phyloP scores from a whole-genome alignment of 2,329 filamentous ascomycete genomes.

The Pestalotiopsis fici region DNA sequence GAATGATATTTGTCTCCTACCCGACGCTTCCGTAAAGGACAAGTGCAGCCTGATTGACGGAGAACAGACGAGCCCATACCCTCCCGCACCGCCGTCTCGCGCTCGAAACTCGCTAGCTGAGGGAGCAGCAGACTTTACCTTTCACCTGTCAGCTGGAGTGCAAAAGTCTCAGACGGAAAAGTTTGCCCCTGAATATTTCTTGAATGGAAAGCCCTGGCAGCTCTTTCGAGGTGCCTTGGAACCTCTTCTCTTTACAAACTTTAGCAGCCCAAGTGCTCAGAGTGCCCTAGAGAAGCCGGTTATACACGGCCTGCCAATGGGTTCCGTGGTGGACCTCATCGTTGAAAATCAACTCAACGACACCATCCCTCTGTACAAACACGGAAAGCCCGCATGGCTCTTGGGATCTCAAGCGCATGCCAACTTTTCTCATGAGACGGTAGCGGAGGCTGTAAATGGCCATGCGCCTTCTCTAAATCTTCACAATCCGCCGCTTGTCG shows the following conservation, averaged over 20 bases:
- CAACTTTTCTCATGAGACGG: slow-evolving; percentile 9
- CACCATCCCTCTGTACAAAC: slow-evolving; percentile 23
- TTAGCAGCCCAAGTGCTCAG: neutral
- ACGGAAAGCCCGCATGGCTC: slow-evolving; percentile 19
- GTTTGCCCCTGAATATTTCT: slow-evolving; percentile 9
- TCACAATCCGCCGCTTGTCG: slow-evolving; percentile 11
- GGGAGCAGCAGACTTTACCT: slow-evolving; percentile 12
- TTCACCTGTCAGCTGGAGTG: slow-evolving; percentile 10
- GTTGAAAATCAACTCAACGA: slow-evolving; percentile 12
- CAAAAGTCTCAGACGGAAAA: slow-evolving; percentile 9
- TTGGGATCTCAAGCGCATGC: slow-evolving; percentile 12
- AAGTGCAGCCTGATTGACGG: slow-evolving; percentile 13
- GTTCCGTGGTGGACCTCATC: slow-evolving; percentile 5
- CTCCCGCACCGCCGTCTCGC: neutral
- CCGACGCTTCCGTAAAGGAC: slow-evolving; percentile 12
- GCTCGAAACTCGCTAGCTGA: neutral
- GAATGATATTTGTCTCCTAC: slow-evolving; percentile 15
- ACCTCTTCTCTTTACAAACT: slow-evolving; percentile 16
- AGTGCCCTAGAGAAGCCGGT: neutral
- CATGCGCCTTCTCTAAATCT: slow-evolving; percentile 15
- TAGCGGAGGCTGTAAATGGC: slow-evolving; percentile 4
- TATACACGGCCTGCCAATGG: slow-evolving; percentile 7
- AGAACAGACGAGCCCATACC: slow-evolving; percentile 14
- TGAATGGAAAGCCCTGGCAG: slow-evolving; percentile 14
- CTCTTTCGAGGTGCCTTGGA: slow-evolving; percentile 14